These are phyloP conservation scores for Striga hermonthica DNA, from an alignment of 305 asterid genomes.

Conservation along the genomic window DNA sequence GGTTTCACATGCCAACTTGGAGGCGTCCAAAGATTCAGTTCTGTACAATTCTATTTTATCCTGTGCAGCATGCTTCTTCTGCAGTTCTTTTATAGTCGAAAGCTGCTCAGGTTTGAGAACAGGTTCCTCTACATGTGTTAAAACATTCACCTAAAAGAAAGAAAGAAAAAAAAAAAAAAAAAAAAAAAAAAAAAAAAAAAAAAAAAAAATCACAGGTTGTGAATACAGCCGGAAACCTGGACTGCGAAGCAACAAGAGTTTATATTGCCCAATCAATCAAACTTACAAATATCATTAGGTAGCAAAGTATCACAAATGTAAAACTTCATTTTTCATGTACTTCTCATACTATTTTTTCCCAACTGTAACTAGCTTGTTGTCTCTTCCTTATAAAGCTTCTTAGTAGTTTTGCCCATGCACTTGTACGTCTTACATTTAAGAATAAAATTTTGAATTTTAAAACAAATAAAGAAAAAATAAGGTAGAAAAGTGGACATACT, in stretches of 20 bases:
- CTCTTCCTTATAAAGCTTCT: no score
- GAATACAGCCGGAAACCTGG: constrained; percentile 16
- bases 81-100: constrained; percentile 35
- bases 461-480: not conserved
- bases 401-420: not conserved
- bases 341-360: no score
- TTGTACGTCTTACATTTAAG: not conserved
- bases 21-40: constrained; percentile 18
- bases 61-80: constrained; percentile 51
- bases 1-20: constrained; percentile 25
- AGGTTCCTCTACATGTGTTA: constrained; percentile 60
- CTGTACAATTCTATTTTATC: constrained; percentile 49
- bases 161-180: constrained; percentile 3
- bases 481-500: constrained; percentile 36
- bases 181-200: not conserved
- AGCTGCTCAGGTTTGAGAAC: constrained; percentile 32
- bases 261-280: not conserved
- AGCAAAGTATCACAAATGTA: constrained; percentile 24
- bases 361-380: no score
- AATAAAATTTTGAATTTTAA: no score
- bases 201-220: not conserved
- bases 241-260: constrained; percentile 1
- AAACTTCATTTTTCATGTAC: not conserved
- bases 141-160: constrained; percentile 65
- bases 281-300: constrained; percentile 7